These are phyloP conservation scores for Hypholoma fasciculare DNA, from an alignment of 768 basidiomycete genomes.

Conservation along the genomic window DNA sequence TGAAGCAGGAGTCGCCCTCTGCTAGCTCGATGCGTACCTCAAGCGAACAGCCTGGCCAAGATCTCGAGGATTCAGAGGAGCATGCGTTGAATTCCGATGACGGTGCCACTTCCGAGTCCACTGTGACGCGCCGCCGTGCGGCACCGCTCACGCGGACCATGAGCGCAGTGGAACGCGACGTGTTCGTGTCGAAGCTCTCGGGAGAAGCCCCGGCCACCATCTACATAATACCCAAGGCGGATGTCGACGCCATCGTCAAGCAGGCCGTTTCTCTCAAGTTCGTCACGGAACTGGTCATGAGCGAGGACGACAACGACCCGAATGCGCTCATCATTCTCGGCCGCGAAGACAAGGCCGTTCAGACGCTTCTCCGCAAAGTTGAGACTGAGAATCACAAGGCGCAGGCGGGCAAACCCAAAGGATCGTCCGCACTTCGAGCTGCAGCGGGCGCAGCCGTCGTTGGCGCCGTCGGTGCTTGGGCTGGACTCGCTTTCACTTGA, in stretches of 20 bases:
- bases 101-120: slow-evolving; percentile 11
- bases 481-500: slow-evolving; percentile 54
- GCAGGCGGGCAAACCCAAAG: slow-evolving; percentile 2
- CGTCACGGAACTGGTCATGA: slow-evolving; percentile 38
- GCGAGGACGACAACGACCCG: slow-evolving; percentile 32
- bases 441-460: slow-evolving; percentile 60
- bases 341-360: slow-evolving; percentile 45
- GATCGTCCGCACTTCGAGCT: slow-evolving; percentile 30
- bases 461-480: slow-evolving; percentile 61
- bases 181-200: slow-evolving; percentile 47
- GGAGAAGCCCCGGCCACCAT: slow-evolving; percentile 46
- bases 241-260: slow-evolving; percentile 38
- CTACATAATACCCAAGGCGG: slow-evolving; percentile 45
- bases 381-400: slow-evolving; percentile 28
- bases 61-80: slow-evolving; percentile 19
- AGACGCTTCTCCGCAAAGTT: slow-evolving; percentile 36
- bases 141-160: slow-evolving; percentile 46
- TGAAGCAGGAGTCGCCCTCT: slow-evolving; percentile 12
- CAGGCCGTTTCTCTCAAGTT: slow-evolving; percentile 46
- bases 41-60: slow-evolving; percentile 14
- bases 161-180: slow-evolving; percentile 51
- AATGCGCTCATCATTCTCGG: slow-evolving; percentile 56
- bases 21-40: not conserved
- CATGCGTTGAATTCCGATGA: slow-evolving; percentile 9
- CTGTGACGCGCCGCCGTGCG: slow-evolving; percentile 11